Evolutionary conservation across 1,139 yeast species (phyloP), one percentile per base, ranked within the genome.

Genomic region (Blastobotrys ciferrii): DNA sequence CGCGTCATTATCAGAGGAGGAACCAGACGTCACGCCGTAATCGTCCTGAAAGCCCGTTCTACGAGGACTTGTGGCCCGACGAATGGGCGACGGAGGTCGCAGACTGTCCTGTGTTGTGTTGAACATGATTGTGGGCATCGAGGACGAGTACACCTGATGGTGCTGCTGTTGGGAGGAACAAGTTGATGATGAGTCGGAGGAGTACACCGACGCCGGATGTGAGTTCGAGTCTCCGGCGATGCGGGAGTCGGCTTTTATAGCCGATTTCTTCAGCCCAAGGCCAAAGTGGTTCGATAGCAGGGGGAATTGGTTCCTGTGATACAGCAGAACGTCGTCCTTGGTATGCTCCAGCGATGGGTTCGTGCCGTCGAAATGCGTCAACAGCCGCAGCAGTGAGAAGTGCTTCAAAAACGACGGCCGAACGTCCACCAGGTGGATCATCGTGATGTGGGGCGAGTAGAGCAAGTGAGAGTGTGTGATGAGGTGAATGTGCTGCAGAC

Each of bases 1-100:
- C 25, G n/a, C 30, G 14, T 32, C 37, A 28, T 25, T 32, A 9
- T 15, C 9, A 31, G 41, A 19, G 28, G 40, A 18, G 2, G 13
- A 11, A 18, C 32, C 45, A 25, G 33, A 32, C 20, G 28, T 5
- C n/a, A 23, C 28, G 9, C 28, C 28, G 12, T 46, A 30, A 15
- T 45, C 51, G 43, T 48, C 53, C 32, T 48, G 51, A 17, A 48
- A 48, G 9, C 51, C 51, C 2, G 51, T 48, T 35, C 45, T 48
- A 4, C 51, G 35, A 12, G 51, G 51, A 13, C 43, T 41, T 18
- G 36, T 25, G 9, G 43, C 33, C 23, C 43, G 36, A 2, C 35
- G 36, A n/a, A 41, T 41, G 4, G 43, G 43, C 14, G 43, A 41
- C 3, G 40, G 28, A 4, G 40, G 19, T 18, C 40, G 40, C n/a